A percentile compares a stretch with the other conserved stretches of the same genome.
phyloP scores from a whole-genome alignment of 352 stramenopile genomes.

The Phytopythium cucurbitacearum region DNA sequence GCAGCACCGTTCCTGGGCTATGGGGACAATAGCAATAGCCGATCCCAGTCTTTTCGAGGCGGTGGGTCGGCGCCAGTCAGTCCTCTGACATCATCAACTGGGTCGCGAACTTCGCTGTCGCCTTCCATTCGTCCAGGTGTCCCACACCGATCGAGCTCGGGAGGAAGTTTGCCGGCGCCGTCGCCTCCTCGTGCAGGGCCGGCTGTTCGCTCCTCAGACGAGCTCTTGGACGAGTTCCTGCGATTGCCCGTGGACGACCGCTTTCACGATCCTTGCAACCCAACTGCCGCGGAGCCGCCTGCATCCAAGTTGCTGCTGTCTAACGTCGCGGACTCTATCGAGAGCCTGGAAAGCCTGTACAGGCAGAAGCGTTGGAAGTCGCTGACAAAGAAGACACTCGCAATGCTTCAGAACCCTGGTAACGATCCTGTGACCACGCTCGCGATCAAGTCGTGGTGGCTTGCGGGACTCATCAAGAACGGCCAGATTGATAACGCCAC shows the following conservation, averaged over 20 bases:
- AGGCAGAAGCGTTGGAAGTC: conserved; percentile 67
- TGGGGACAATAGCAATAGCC: conserved; percentile 23
- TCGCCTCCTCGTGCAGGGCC: conserved; percentile 16
- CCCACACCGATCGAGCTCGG: conserved; percentile 11
- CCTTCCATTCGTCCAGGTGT: conserved; percentile 7
- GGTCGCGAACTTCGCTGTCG: conserved; percentile 14
- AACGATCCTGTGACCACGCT: conserved; percentile 42
- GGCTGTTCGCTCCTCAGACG: conserved; percentile 31
- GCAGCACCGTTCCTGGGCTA: conserved; percentile 71
- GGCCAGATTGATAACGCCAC: conserved; percentile 72
- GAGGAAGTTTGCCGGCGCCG: conserved; percentile 8
- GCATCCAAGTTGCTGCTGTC: conserved; percentile 42
- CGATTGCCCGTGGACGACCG: conserved; percentile 39
- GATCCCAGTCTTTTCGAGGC: conserved; percentile 40
- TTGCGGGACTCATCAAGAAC: conserved; percentile 75
- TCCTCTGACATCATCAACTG: conserved; percentile 9
- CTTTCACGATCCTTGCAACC: conserved; percentile 13
- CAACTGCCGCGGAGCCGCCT: conserved; percentile 12
- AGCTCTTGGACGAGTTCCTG: conserved; percentile 68
- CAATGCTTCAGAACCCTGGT: conserved; percentile 60
- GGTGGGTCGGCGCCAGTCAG: conserved; percentile 6
- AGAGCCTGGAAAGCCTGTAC: conserved; percentile 54
- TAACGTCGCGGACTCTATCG: conserved; percentile 55
- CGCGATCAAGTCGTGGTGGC: conserved; percentile 80
- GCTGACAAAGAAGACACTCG: conserved; percentile 67